Percentiles rank a stretch among this genome's conserved stretches.
Conservation (phyloP, 2,329 filamentous ascomycete genomes). For the Colletotrichum godetiae region DNA sequence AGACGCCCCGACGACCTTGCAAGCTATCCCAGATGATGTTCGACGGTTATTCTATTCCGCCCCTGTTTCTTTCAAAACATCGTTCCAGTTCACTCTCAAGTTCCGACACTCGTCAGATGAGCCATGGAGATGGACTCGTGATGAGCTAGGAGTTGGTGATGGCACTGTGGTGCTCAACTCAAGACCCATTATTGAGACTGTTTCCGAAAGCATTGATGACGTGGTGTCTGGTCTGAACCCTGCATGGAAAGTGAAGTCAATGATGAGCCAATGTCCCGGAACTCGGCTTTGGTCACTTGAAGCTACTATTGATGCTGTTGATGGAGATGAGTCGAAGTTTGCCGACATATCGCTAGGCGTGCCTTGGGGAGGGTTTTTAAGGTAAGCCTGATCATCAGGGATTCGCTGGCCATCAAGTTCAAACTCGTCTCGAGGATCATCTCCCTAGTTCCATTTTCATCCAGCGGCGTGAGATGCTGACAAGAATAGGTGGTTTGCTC, state of each 20-base stretch:
- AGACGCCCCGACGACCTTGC: slow-evolving; percentile 62
- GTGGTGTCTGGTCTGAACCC: slow-evolving; percentile 70
- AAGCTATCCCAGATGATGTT: slow-evolving; percentile 42
- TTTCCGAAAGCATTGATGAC: slow-evolving; percentile 57
- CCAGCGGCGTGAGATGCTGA: slow-evolving; percentile 31
- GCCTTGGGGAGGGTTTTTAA: slow-evolving; percentile 67
- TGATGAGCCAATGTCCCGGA: slow-evolving; percentile 73
- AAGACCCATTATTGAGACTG: slow-evolving; percentile 40
- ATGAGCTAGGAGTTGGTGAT: slow-evolving; percentile 72
- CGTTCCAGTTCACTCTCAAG: slow-evolving; percentile 76
- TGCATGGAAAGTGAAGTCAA: slow-evolving; percentile 63
- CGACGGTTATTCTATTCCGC: slow-evolving; percentile 28
- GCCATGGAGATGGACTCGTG: slow-evolving; percentile 78
- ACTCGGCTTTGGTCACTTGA: slow-evolving; percentile 79
- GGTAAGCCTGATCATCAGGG: slow-evolving; percentile 50
- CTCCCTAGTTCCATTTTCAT: too few species aligned
- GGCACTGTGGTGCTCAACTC: slow-evolving; percentile 67
- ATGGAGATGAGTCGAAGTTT: slow-evolving; percentile 67
- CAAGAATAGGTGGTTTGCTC: slow-evolving; percentile 76
- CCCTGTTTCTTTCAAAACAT: slow-evolving; percentile 56
- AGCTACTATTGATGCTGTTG: slow-evolving; percentile 65
- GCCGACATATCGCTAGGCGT: slow-evolving; percentile 69
- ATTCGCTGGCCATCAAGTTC: neutral
- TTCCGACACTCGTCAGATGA: slow-evolving; percentile 66
- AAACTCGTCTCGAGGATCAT: neutral